Percentiles rank a stretch among this genome's conserved stretches.
These are phyloP conservation scores for Funneliformis mosseae DNA, from an alignment of 192 early-diverging fungal genomes.

Conservation along the genomic window DNA sequence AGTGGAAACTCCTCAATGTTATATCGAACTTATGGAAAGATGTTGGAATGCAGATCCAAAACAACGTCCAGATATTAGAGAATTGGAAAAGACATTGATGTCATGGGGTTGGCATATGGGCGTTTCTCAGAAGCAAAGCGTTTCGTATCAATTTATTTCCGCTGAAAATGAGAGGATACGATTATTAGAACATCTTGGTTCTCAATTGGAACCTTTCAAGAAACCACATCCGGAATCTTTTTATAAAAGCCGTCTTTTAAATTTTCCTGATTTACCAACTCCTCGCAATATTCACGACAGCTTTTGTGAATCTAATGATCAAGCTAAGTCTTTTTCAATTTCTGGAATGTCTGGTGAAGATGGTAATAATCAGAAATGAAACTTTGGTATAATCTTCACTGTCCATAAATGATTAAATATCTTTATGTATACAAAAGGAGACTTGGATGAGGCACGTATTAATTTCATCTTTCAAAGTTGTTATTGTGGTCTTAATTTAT, in stretches of 20 bases:
- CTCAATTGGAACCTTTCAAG: neutral
- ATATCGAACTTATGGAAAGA: slow-evolving; percentile 8
- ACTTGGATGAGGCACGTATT: neutral
- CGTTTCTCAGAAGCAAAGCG: slow-evolving; percentile 3
- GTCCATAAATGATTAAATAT: neutral
- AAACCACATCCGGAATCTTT: neutral
- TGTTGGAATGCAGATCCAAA: slow-evolving; percentile 13
- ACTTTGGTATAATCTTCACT: too few species aligned
- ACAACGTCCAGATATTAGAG: slow-evolving; percentile 16
- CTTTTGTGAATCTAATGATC: neutral
- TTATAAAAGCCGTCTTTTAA: neutral
- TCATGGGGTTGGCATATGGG: slow-evolving; percentile 34
- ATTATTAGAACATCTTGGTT: slow-evolving; percentile 8
- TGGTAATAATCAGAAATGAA: neutral
- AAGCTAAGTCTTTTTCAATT: neutral
- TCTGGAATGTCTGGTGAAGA: neutral
- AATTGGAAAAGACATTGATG: slow-evolving; percentile 24
- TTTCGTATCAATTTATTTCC: slow-evolving; percentile 15
- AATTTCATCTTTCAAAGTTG: neutral
- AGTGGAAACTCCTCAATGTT: slow-evolving; percentile 10
- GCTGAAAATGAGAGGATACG: slow-evolving; percentile 10
- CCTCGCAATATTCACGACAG: neutral
- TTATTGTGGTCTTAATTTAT: too few species aligned
- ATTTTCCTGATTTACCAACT: neutral
- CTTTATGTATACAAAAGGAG: neutral